These are phyloP conservation scores for Blastomyces gilchristii DNA, from an alignment of 2,329 filamentous ascomycete genomes.

Conservation along the genomic window DNA sequence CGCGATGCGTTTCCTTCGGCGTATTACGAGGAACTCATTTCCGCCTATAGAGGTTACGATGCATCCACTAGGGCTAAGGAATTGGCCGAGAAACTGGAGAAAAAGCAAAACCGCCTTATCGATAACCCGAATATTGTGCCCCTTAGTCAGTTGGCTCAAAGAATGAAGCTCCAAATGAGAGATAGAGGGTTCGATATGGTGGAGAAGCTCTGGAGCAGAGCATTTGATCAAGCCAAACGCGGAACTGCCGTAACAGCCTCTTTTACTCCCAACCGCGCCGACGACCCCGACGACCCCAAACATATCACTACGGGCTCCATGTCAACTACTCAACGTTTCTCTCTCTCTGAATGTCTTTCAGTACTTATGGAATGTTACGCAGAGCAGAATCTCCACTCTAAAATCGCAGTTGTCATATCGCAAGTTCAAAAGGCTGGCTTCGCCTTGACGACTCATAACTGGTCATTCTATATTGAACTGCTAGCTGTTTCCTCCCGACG, in stretches of 20 bases:
- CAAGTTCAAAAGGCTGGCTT: conserved; percentile 59
- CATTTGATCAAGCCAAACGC: conserved; percentile 44
- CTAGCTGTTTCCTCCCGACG: conserved; percentile 52
- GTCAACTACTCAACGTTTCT: conserved; percentile 36
- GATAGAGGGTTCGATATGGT: conserved; percentile 52
- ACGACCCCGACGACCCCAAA: not conserved
- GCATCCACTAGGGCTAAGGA: conserved; percentile 38
- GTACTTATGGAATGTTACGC: conserved; percentile 45
- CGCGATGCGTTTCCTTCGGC: conserved; percentile 39
- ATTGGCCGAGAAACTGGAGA: conserved; percentile 12
- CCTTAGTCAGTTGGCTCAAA: not conserved
- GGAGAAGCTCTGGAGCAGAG: conserved; percentile 55
- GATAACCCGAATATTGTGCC: conserved; percentile 11
- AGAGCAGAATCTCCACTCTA: conserved; percentile 43
- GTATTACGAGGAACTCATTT: conserved; percentile 48
- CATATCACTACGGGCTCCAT: conserved; percentile 15
- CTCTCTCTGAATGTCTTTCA: conserved; percentile 41
- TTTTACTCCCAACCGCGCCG: not conserved
- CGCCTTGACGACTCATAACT: conserved; percentile 61
- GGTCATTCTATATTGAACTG: conserved; percentile 65
- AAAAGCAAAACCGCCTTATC: conserved; percentile 12
- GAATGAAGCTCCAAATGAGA: conserved; percentile 58
- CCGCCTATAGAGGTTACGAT: conserved; percentile 41
- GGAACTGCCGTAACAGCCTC: conserved; percentile 21
- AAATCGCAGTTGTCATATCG: conserved; percentile 43